Evolutionary conservation across 78 protist genomes (phyloP).

Genomic region (Dictyostelium discoideum): dicty_2.7 NC_007088.5:5847001-5847500

Average conservation of each 20-base stretch:
- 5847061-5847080: neutral
- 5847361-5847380: conserved; percentile 44
- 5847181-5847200: conserved; percentile 33
- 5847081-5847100: neutral
- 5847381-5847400: neutral
- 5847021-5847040: neutral
- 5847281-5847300: conserved; percentile 21
- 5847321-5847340: conserved; percentile 27
- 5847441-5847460: neutral
- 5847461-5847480: neutral
- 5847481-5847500: neutral
- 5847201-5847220: conserved; percentile 72
- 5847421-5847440: neutral
- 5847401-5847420: neutral
- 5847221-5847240: conserved; percentile 72
- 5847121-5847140: neutral
- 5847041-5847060: neutral
- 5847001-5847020: neutral
- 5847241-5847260: conserved; percentile 73
- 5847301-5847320: conserved; percentile 20
- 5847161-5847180: neutral
- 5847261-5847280: conserved; percentile 53
- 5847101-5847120: neutral
- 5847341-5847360: conserved; percentile 70
- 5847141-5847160: neutral